Evolutionary conservation across 1,139 yeast genomes (phyloP).

Genomic region (Taiozyma sp.): DNA sequence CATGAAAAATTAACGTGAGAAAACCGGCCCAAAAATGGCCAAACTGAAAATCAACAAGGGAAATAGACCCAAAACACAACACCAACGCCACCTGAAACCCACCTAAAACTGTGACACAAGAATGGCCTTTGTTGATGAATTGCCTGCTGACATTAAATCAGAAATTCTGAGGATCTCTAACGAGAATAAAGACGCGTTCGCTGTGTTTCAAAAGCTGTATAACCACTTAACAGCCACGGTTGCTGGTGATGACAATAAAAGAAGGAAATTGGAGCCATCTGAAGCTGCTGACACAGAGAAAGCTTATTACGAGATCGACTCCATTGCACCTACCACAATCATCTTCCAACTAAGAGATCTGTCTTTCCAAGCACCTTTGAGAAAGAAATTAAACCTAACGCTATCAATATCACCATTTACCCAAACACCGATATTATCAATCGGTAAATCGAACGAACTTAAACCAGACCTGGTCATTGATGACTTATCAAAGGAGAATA

Average conservation of each 20-base stretch:
- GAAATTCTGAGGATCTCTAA: conserved; percentile 17
- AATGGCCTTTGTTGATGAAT: conserved; percentile 21
- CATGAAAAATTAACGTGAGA: background rate
- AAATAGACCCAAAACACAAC: background rate
- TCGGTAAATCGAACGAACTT: conserved; percentile 33
- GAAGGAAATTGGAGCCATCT: background rate
- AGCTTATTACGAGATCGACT: conserved; percentile 10
- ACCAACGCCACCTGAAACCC: background rate
- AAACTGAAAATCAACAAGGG: background rate
- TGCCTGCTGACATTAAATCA: conserved; percentile 15
- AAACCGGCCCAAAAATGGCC: background rate
- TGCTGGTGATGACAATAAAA: conserved; percentile 5
- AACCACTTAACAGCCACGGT: conserved; percentile 14
- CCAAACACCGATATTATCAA: conserved; percentile 33
- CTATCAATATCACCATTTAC: conserved; percentile 29
- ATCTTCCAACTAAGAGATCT: conserved; percentile 41
- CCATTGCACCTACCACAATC: conserved; percentile 31
- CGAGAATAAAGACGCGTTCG: conserved; percentile 16
- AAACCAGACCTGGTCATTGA: conserved; percentile 33
- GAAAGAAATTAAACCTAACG: conserved; percentile 39
- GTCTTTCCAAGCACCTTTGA: conserved; percentile 44
- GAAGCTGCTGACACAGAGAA: conserved; percentile 1
- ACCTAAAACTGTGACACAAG: background rate
- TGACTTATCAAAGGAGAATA: conserved; percentile 29
- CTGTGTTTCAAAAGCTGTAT: conserved; percentile 28